Conservation (phyloP, 352 stramenopile species). For the Phytopythium helicoides region DNA sequence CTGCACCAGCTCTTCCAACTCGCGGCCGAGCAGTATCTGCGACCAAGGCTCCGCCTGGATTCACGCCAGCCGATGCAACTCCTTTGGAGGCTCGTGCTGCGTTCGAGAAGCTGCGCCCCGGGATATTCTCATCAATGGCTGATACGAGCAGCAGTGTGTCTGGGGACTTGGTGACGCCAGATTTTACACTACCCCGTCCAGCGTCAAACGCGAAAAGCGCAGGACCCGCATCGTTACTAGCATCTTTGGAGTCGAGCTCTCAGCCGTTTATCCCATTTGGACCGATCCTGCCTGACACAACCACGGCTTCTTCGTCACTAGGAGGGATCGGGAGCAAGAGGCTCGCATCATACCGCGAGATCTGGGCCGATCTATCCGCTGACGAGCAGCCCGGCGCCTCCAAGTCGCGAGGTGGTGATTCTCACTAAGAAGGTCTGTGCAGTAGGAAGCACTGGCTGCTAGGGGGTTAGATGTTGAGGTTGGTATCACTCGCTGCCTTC, state of each 20-base stretch:
- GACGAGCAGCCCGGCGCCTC: background rate
- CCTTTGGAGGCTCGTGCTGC: slow-evolving; percentile 42
- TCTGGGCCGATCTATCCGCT: background rate
- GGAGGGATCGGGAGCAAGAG: slow-evolving; percentile 6
- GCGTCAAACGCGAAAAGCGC: background rate
- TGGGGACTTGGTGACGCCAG: too few species aligned
- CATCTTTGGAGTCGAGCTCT: background rate
- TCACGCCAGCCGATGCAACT: slow-evolving; percentile 56
- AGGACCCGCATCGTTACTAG: background rate
- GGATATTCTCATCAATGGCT: background rate
- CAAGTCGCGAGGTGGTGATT: background rate
- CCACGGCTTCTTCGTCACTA: background rate
- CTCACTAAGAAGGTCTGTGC: too few species aligned
- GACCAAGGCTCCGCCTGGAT: slow-evolving; percentile 49
- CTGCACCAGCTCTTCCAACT: background rate
- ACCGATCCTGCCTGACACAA: background rate
- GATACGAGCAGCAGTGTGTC: background rate
- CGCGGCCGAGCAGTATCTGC: slow-evolving; percentile 1
- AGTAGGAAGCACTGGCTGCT: too few species aligned
- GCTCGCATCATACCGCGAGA: slow-evolving; percentile 3
- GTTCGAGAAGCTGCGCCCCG: slow-evolving; percentile 37
- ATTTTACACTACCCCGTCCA: too few species aligned
- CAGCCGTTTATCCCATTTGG: background rate
- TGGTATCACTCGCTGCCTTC: too few species aligned
- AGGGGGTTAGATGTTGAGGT: too few species aligned